Conservation (phyloP, 2,329 filamentous ascomycete genomes). For the Fusarium kyushuense region DNA sequence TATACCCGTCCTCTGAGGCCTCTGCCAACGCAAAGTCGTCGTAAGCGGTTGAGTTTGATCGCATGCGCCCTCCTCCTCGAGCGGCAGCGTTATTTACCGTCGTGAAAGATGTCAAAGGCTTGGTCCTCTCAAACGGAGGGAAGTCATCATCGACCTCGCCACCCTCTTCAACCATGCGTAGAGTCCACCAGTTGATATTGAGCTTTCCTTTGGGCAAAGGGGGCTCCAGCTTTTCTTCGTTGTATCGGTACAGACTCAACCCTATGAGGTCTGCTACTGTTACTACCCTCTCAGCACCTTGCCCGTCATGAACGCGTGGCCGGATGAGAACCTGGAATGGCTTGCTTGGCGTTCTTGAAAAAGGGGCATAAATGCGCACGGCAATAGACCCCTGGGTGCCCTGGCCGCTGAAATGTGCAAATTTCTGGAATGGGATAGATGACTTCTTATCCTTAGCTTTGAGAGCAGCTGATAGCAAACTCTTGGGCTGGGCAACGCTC, state of each 20-base stretch:
- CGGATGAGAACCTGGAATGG: conserved; percentile 79
- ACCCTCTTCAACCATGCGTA: conserved; percentile 86
- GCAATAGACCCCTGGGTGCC: conserved; percentile 81
- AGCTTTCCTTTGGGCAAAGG: conserved; percentile 72
- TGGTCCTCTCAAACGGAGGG: conserved; percentile 79
- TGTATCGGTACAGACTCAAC: conserved; percentile 80
- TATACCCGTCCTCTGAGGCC: conserved; percentile 75
- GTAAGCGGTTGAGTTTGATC: conserved; percentile 80
- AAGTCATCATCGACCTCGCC: conserved; percentile 90
- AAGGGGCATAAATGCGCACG: conserved; percentile 82
- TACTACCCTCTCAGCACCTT: conserved; percentile 70
- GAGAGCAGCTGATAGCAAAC: conserved; percentile 77
- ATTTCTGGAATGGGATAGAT: conserved; percentile 79
- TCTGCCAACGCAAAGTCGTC: conserved; percentile 86
- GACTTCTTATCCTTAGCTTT: conserved; percentile 78
- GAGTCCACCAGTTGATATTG: conserved; percentile 84
- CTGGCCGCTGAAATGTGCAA: conserved; percentile 80
- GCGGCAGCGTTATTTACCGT: conserved; percentile 86
- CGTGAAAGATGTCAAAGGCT: conserved; percentile 81
- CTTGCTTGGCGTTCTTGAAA: conserved; percentile 72
- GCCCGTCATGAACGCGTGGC: conserved; percentile 75
- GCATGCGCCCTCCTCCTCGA: conserved; percentile 66
- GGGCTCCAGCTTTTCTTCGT: conserved; percentile 80
- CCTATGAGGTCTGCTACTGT: conserved; percentile 86
- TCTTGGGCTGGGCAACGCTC: conserved; percentile 77